Conservation (phyloP, 1,284 basidiomycete species). For the Chondrostereum purpureum region DNA sequence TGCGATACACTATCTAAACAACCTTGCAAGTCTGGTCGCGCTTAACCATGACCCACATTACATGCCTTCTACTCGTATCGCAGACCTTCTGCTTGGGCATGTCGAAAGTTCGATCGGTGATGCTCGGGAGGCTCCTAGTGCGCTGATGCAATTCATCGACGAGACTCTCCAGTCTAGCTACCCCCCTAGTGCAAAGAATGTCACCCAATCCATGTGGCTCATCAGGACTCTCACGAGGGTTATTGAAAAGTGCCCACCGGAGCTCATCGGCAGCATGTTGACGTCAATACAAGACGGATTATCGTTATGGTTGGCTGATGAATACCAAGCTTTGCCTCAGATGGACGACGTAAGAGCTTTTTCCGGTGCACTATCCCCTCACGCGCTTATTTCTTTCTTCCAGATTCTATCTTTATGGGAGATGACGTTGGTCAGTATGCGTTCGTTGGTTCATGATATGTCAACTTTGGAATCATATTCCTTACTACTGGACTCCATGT, state of each 20-base stretch:
- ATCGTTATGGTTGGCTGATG: slow-evolving; percentile 59
- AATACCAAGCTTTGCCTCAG: slow-evolving; percentile 37
- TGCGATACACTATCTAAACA: slow-evolving; percentile 42
- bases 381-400: slow-evolving; percentile 6
- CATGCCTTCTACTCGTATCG: slow-evolving; percentile 41
- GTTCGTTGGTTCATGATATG: slow-evolving; percentile 31
- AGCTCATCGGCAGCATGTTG: slow-evolving; percentile 38
- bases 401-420: slow-evolving; percentile 58
- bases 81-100: slow-evolving; percentile 52
- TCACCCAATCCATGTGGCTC: slow-evolving; percentile 54
- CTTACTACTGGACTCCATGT: slow-evolving; percentile 46
- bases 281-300: slow-evolving; percentile 48
- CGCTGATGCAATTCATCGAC: slow-evolving; percentile 50
- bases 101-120: slow-evolving; percentile 37
- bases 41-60: slow-evolving; percentile 36
- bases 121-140: slow-evolving; percentile 39
- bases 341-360: slow-evolving; percentile 44
- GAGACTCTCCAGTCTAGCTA: slow-evolving; percentile 55
- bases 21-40: slow-evolving; percentile 42
- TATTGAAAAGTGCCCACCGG: slow-evolving; percentile 47
- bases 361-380: slow-evolving; percentile 4
- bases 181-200: slow-evolving; percentile 51
- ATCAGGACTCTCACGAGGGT: slow-evolving; percentile 44
- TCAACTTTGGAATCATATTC: slow-evolving; percentile 37
- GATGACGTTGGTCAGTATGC: slow-evolving; percentile 42